phyloP scores from a whole-genome alignment of 768 basidiomycete species.

The Boletus pseudo-olivaceus region DNA sequence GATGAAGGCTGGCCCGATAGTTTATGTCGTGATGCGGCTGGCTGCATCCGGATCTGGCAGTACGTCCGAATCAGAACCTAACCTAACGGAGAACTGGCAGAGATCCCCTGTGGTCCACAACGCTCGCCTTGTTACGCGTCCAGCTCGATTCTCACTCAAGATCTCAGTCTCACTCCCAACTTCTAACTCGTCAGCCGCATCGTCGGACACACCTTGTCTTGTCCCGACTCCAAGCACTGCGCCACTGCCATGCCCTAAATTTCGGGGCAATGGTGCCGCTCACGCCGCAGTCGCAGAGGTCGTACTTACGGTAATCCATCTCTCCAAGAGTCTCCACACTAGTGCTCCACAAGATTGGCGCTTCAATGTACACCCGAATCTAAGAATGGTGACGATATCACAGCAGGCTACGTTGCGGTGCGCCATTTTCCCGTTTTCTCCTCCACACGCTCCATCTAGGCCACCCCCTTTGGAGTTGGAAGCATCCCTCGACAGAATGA shows the following conservation, averaged over 20 bases:
- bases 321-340: background rate
- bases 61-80: slow-evolving; percentile 8
- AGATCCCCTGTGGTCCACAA: background rate
- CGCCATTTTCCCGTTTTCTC: background rate
- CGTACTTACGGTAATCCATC: background rate
- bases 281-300: background rate
- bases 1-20: background rate
- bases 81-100: background rate
- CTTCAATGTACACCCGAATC: background rate
- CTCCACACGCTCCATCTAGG: background rate
- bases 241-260: too few species aligned
- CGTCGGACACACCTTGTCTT: background rate
- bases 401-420: background rate
- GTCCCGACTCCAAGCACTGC: too few species aligned
- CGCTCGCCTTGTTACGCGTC: background rate
- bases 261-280: background rate
- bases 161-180: background rate
- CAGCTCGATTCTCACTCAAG: background rate
- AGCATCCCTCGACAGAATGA: background rate
- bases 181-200: too few species aligned
- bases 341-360: slow-evolving; percentile 20
- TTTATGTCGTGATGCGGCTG: slow-evolving; percentile 3
- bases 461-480: background rate
- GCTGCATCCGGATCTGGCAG: slow-evolving; percentile 11
- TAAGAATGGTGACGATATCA: background rate